phyloP scores from a whole-genome alignment of 306 rosid species.

The Fagus crenata region DNA sequence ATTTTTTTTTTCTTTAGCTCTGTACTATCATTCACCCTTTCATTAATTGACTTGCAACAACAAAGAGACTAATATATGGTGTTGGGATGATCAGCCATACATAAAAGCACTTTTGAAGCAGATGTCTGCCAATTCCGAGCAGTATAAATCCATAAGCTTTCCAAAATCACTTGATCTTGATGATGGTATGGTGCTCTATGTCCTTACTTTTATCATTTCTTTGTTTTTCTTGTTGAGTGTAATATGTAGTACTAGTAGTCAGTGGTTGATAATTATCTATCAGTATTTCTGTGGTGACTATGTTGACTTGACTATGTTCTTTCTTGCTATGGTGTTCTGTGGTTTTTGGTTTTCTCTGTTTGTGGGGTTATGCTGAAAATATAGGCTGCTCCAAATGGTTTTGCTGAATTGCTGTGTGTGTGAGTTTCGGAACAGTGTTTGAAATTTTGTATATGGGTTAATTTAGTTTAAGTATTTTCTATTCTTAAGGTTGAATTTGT shows the following conservation, averaged over 20 bases:
- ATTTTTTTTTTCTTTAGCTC: slow-evolving; percentile 30
- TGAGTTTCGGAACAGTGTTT: neutral
- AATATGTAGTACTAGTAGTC: neutral
- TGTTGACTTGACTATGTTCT: slow-evolving; percentile 9
- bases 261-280: neutral
- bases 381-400: slow-evolving; percentile 14
- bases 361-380: slow-evolving; percentile 11
- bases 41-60: slow-evolving; percentile 32
- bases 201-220: slow-evolving; percentile 6
- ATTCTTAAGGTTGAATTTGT: slow-evolving; percentile 13
- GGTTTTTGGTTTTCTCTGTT: slow-evolving; percentile 21
- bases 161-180: slow-evolving; percentile 38
- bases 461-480: slow-evolving; percentile 21
- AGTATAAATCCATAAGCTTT: slow-evolving; percentile 34
- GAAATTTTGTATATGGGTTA: slow-evolving; percentile 12
- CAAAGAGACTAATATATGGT: slow-evolving; percentile 42
- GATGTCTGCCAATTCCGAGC: slow-evolving; percentile 52
- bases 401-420: neutral
- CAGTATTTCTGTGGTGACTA: slow-evolving; percentile 2
- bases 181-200: slow-evolving; percentile 28
- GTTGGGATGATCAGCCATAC: slow-evolving; percentile 42
- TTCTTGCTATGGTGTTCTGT: slow-evolving; percentile 25
- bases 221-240: slow-evolving; percentile 3
- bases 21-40: slow-evolving; percentile 25
- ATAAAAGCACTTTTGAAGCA: slow-evolving; percentile 29